These are phyloP conservation scores for Biancaea sappan DNA, from an alignment of 306 rosid species.

Conservation along the genomic window DNA sequence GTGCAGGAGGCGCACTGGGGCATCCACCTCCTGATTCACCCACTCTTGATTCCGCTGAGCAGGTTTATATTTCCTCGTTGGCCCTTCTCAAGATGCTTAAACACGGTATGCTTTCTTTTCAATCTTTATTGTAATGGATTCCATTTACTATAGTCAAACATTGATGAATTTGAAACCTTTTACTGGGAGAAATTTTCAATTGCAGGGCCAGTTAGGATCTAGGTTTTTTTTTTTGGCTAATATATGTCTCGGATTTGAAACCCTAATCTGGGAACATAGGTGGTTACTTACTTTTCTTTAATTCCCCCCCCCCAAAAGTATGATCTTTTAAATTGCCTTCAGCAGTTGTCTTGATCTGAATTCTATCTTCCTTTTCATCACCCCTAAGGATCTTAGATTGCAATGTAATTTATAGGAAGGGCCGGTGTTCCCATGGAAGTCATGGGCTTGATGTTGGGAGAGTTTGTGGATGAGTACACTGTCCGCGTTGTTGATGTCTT, in stretches of 20 bases:
- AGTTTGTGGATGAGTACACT: constrained; percentile 85
- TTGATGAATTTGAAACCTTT: neutral
- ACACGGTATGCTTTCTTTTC: constrained; percentile 55
- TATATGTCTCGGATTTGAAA: neutral
- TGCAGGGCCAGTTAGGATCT: neutral
- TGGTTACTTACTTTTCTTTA: neutral
- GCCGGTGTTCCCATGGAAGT: constrained; percentile 99
- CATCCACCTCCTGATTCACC: constrained; percentile 71
- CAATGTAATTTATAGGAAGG: constrained; percentile 55
- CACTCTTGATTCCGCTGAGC: constrained; percentile 66
- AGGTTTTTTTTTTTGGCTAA: neutral
- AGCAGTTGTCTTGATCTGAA: neutral
- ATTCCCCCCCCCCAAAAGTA: neutral
- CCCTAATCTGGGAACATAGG: constrained; percentile 18
- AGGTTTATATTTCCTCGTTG: constrained; percentile 71
- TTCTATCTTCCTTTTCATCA: neutral
- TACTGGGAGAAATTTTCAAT: neutral
- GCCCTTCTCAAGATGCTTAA: constrained; percentile 88
- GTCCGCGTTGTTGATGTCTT: constrained; percentile 94
- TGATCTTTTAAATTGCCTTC: neutral
- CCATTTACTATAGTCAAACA: neutral
- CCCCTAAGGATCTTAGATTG: neutral
- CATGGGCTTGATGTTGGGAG: constrained; percentile 98
- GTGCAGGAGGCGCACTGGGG: constrained; percentile 64
- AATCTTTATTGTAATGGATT: neutral